Conservation (phyloP, 345 rosid species). For the Rhodamnia argentea region DNA sequence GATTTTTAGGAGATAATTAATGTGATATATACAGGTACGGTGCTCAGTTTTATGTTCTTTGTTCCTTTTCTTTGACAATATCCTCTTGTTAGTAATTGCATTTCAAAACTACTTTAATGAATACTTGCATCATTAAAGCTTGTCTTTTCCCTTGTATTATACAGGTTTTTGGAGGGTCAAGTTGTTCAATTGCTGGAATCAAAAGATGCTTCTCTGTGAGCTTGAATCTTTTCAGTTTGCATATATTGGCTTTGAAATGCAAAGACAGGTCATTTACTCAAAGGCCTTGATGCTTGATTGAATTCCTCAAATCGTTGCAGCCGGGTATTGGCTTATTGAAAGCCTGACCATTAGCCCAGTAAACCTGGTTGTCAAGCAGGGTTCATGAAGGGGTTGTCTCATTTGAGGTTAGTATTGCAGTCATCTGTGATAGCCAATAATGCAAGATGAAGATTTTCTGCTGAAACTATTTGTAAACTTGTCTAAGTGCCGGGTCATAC, state of each 20-base stretch:
- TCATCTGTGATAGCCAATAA: not conserved
- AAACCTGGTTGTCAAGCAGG: not conserved
- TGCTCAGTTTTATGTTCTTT: not conserved
- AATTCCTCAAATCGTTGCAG: not conserved
- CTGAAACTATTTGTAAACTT: not conserved
- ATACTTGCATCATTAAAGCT: not conserved
- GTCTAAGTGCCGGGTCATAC: not conserved
- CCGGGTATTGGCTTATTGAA: not conserved
- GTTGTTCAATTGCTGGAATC: not conserved
- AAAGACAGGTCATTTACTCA: not conserved
- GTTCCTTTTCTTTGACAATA: not conserved
- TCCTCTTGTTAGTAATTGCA: not conserved
- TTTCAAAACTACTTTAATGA: not conserved
- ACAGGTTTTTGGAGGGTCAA: not conserved
- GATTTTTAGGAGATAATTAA: not conserved
- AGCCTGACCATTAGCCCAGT: not conserved
- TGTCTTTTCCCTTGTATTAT: not conserved
- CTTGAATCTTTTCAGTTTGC: not conserved
- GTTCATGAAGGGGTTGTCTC: not conserved
- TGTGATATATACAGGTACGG: not conserved
- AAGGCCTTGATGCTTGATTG: not conserved
- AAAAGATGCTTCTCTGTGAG: not conserved
- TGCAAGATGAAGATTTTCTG: not conserved
- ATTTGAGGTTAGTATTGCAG: not conserved
- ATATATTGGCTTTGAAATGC: not conserved